These are phyloP conservation scores for Fraxinus quadrangulata DNA, from an alignment of 257 asterid species.

Conservation along the genomic window DNA sequence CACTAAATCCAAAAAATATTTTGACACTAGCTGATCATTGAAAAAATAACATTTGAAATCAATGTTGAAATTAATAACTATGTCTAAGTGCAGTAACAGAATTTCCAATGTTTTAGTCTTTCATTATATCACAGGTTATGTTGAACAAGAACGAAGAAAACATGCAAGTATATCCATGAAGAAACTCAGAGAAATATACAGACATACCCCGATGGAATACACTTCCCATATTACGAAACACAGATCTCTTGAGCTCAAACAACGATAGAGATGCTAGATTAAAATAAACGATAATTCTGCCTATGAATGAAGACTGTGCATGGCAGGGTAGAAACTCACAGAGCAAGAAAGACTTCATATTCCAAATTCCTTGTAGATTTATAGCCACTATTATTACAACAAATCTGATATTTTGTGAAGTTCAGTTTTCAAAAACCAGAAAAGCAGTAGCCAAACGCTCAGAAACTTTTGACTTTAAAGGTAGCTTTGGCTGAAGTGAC, in stretches of 20 bases:
- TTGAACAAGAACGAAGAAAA: not conserved
- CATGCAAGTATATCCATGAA: not conserved
- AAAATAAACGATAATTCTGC: not conserved
- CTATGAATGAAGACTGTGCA: not conserved
- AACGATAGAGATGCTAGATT: not conserved
- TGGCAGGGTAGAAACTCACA: not conserved
- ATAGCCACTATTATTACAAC: conserved; percentile 16
- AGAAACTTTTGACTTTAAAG: conserved; percentile 29
- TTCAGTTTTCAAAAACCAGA: conserved; percentile 17
- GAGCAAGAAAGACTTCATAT: not conserved
- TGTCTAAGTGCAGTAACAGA: no score
- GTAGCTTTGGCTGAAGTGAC: conserved; percentile 7
- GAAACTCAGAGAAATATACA: not conserved
- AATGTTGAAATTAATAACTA: no score
- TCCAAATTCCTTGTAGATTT: not conserved
- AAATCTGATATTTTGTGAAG: conserved; percentile 17
- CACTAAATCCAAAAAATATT: not conserved
- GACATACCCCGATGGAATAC: not conserved
- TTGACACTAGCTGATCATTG: not conserved
- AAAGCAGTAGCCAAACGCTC: conserved; percentile 26
- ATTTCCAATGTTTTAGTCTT: no score
- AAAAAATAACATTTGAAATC: not conserved
- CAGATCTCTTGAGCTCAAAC: not conserved
- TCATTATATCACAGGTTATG: not conserved
- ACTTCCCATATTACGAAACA: not conserved